Base-by-base conservation (phyloP, 2,329 filamentous ascomycete species). In the Penicillium sp. region DNA sequence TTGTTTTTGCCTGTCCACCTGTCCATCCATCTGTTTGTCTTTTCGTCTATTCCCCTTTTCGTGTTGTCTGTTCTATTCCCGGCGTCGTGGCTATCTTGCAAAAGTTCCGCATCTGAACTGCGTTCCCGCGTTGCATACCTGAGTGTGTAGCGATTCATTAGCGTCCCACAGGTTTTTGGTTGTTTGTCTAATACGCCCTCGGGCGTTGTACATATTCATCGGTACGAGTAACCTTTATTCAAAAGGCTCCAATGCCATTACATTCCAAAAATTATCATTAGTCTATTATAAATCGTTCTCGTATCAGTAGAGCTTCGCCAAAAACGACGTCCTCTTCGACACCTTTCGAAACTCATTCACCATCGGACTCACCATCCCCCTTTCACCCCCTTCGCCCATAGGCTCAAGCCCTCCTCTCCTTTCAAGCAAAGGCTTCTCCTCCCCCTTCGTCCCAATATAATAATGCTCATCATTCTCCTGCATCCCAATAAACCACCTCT, bases 391-490 rank as follows among this genome's bases (percentile, higher is more conserved):
- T 53, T 62, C 55, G 6, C 63, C 59, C n/a, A 59, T 51, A 4
- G 16, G 5, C 24, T 43, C 9, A 42, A 47, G 31, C 59, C 27
- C 27, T 53, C 11, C 27, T 53, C 11, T 38, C 45, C 9, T 51
- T 48, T 13, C 4, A 21, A 46, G n/a, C 16, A 56, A 50, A 10
- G 54, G 46, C 50, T 24, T 48, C 47, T 61, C 55, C 21, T 72
- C 70, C 3, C 50, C 59, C 46, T 69, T 70, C 5, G 66, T 63
- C 3, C 62, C 65, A 42, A 85, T 79, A 56, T 77, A 85, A 48
- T 83, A 76, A 63, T 85, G 82, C 34, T 78, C 77, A 13, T 76
- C 76, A 3, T 72, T 67, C 46, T 77, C 75, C n/a, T 82, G 74
- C 64, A 76, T 72, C 7, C 69, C 65, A 18, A 80, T 73, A 55